Evolutionary conservation across 108 stramenopile species (phyloP), one percentile per base, ranked within the genome.

Genomic region (Aurantiochytrium sp.): DNA sequence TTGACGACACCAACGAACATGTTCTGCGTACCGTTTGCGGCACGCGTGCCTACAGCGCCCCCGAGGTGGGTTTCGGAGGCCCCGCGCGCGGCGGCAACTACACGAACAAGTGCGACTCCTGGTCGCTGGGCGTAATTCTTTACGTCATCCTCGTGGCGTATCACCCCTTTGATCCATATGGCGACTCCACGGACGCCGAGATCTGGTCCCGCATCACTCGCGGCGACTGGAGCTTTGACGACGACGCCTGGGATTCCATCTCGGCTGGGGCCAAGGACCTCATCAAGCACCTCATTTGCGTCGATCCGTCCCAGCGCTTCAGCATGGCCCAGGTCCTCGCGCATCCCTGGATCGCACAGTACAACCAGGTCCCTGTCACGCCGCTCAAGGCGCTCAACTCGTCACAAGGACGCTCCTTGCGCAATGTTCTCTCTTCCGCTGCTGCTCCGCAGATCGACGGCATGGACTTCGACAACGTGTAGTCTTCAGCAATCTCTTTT

Each of bases 121-220:
- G 90, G 90, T 55, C 69, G 6, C 34, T 91, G 8, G 92, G 92
- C 4, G 92, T 90, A 2, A 87, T 89, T 0, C 54, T 92, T 3
- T 91, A 87, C 31, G 90, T 92, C 10, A 90, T 90, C 55, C 48
- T 91, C 22, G 88, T 89, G 22, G 92, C 87, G 27, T 91, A 87
- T 31, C 92, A 90, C 24, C 90, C 89, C 27, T 92, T 91, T 27
- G 89, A 91, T 32, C 85, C 85, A 4, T 39, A 87, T 34, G 87
- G 86, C 8, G 37, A 55, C 73, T 45, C 41, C 19, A 27, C 87
- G 21, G 87, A 85, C 17, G 36, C 27, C 24, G 39, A 86, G 12
- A 88, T 88, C 36, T 87, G 86, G 88, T n/a, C 4, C 19, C 86
- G 73, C 37, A 86, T 86, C 37, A 22, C 41, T 3, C 30, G 86